phyloP scores from a whole-genome alignment of 1,139 yeast species.

The Magnusiomyces tetraspermus region DNA sequence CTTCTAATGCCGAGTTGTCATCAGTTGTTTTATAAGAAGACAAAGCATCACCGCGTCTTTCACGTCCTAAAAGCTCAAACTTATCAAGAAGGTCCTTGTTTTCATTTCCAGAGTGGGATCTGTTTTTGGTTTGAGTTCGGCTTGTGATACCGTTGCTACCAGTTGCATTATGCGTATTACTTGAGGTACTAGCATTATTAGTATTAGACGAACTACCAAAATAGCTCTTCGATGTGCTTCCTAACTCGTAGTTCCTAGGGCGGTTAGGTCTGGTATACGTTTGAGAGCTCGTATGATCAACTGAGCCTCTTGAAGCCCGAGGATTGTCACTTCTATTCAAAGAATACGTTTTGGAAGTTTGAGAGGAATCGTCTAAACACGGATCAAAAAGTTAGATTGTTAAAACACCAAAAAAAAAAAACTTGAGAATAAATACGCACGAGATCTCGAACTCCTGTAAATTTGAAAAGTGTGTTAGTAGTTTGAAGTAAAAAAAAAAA shows the following conservation, averaged over 20 bases:
- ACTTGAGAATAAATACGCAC: neutral
- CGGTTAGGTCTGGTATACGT: neutral
- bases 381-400: neutral
- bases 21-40: conserved; percentile 5
- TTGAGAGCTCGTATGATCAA: neutral
- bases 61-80: conserved; percentile 14
- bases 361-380: neutral
- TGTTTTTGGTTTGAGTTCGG: neutral
- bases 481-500: neutral
- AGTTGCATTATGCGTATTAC: neutral
- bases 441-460: neutral
- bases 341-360: neutral
- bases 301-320: neutral
- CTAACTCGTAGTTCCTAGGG: neutral
- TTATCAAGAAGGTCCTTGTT: conserved; percentile 9
- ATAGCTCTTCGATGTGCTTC: neutral
- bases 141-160: neutral
- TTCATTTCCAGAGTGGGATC: neutral
- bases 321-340: neutral
- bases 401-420: neutral
- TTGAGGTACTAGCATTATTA: neutral
- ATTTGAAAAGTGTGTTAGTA: neutral
- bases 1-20: conserved; percentile 5
- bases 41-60: conserved; percentile 10
- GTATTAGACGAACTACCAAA: neutral